phyloP scores from a whole-genome alignment of 352 stramenopile genomes.

The Pythium rishiriense region DNA sequence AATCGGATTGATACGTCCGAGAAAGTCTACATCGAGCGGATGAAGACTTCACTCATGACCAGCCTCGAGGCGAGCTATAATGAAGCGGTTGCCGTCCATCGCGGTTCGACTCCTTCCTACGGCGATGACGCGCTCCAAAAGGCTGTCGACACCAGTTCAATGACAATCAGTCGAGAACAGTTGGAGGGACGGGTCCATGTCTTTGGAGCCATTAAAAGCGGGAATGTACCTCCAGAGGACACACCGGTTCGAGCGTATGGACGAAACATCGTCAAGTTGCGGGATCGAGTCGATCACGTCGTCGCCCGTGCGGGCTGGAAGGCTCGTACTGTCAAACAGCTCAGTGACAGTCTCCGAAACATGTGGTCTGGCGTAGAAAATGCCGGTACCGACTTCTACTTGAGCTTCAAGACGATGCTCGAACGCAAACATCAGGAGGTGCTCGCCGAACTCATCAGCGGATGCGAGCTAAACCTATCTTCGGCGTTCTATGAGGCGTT shows the following conservation, averaged over 20 bases:
- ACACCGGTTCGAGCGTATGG: not conserved
- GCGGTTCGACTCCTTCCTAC: not conserved
- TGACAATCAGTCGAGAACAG: not conserved
- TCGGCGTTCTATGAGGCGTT: not conserved
- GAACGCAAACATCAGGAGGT: not conserved
- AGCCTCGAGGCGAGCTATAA: not conserved
- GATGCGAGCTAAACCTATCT: not conserved
- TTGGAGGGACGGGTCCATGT: not conserved
- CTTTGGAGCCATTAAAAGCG: not conserved
- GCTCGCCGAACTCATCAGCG: not conserved
- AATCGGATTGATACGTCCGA: not conserved
- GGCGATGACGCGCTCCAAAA: not conserved
- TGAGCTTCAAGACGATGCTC: not conserved
- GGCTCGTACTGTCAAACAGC: not conserved
- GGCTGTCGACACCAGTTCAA: not conserved
- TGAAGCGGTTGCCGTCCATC: not conserved
- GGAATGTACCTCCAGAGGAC: not conserved
- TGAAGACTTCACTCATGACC: not conserved
- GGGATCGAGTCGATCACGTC: not conserved
- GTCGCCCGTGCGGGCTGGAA: not conserved
- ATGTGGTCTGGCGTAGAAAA: not conserved
- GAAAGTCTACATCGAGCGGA: not conserved
- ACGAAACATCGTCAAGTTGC: not conserved
- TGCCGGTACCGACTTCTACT: not conserved
- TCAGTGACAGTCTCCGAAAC: not conserved